These are phyloP conservation scores for Kregervanrija pseudodelftensis DNA, from an alignment of 805 yeast species.

Conservation along the genomic window DNA sequence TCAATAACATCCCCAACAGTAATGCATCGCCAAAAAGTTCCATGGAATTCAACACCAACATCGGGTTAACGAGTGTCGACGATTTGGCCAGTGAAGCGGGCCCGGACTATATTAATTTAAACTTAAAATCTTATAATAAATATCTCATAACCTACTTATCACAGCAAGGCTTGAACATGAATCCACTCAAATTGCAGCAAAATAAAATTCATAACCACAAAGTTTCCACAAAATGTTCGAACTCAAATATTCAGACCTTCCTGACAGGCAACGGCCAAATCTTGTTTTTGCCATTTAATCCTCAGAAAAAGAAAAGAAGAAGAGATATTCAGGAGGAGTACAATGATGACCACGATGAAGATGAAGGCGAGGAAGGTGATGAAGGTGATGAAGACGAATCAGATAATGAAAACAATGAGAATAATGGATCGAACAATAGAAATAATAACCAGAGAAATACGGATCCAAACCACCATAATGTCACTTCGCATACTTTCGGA, in stretches of 20 bases:
- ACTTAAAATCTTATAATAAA: conserved; percentile 22
- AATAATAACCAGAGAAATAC: conserved; percentile 1
- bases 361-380: conserved; percentile 19
- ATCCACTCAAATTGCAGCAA: conserved; percentile 19
- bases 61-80: conserved; percentile 14
- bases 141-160: conserved; percentile 17
- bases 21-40: too few relatives aligned
- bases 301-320: conserved; percentile 19
- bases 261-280: conserved; percentile 29
- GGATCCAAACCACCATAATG: conserved; percentile 17
- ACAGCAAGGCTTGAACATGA: conserved; percentile 24
- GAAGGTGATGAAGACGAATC: conserved; percentile 18
- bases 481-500: conserved; percentile 43
- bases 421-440: conserved; percentile 1
- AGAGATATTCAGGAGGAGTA: conserved; percentile 12
- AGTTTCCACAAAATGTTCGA: conserved; percentile 4
- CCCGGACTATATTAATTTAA: conserved; percentile 13
- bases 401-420: conserved; percentile 2
- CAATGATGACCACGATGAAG: conserved; percentile 10
- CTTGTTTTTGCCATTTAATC: conserved; percentile 28
- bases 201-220: conserved; percentile 9
- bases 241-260: conserved; percentile 17
- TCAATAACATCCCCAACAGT: too few relatives aligned
- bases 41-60: too few relatives aligned
- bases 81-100: conserved; percentile 19